Conservation (phyloP, 805 yeast genomes). For the Candida coquimbonensis region DNA sequence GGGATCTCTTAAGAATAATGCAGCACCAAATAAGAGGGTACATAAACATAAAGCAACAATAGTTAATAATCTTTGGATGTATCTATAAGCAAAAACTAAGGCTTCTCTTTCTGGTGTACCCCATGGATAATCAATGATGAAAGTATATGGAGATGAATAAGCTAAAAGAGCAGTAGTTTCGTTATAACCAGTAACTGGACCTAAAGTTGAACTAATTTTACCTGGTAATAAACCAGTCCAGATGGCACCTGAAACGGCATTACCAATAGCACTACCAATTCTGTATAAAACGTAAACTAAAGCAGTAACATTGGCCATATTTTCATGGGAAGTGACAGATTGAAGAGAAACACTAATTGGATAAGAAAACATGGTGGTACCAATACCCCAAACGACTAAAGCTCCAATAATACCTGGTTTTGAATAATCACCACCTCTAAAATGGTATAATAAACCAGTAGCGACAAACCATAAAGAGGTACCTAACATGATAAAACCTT, state of each 20-base stretch:
- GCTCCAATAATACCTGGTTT: slow-evolving; percentile 57
- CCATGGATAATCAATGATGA: slow-evolving; percentile 44
- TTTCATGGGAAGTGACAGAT: slow-evolving; percentile 54
- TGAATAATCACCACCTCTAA: slow-evolving; percentile 46
- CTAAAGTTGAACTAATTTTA: slow-evolving; percentile 30
- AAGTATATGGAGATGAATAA: slow-evolving; percentile 47
- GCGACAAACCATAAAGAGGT: slow-evolving; percentile 51
- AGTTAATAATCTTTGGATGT: slow-evolving; percentile 52
- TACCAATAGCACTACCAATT: slow-evolving; percentile 62
- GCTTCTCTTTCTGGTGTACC: slow-evolving; percentile 56
- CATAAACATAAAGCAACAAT: slow-evolving; percentile 46
- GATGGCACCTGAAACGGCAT: slow-evolving; percentile 59
- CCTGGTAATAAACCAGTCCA: slow-evolving; percentile 57
- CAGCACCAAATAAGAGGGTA: slow-evolving; percentile 38
- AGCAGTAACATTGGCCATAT: slow-evolving; percentile 61
- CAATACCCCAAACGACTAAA: slow-evolving; percentile 58
- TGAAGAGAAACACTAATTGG: slow-evolving; percentile 60
- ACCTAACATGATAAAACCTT: slow-evolving; percentile 56
- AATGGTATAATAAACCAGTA: slow-evolving; percentile 50
- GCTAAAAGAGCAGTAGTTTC: slow-evolving; percentile 38
- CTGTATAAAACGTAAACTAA: slow-evolving; percentile 49
- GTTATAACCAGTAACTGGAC: slow-evolving; percentile 1
- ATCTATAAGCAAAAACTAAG: slow-evolving; percentile 49
- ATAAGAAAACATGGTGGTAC: slow-evolving; percentile 66
- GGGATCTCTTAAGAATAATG: slow-evolving; percentile 49